phyloP scores from a whole-genome alignment of 78 protist species.

The Andalucia godoyi region DNA sequence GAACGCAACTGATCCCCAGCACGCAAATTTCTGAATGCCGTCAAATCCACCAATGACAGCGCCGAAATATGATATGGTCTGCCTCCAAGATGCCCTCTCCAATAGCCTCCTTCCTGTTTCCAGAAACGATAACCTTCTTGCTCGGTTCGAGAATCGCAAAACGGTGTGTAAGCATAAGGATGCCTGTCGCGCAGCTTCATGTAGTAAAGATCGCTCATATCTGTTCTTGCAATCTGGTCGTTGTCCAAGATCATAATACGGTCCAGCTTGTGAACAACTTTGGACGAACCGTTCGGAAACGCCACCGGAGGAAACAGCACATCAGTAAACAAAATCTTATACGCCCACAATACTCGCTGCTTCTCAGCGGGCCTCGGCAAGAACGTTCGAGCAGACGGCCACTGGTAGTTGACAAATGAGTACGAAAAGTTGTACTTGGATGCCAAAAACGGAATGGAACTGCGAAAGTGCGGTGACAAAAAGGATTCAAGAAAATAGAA shows the following conservation, averaged over 20 bases:
- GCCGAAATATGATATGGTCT: conserved; percentile 92
- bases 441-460: conserved; percentile 44
- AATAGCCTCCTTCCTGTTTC: conserved; percentile 68
- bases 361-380: conserved; percentile 81
- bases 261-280: conserved; percentile 29
- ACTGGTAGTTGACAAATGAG: conserved; percentile 86
- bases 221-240: conserved; percentile 88
- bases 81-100: conserved; percentile 76
- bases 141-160: conserved; percentile 51
- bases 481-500: conserved; percentile 88
- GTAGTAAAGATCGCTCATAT: conserved; percentile 80
- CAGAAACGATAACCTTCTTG: conserved; percentile 92
- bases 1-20: conserved; percentile 86
- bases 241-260: conserved; percentile 87
- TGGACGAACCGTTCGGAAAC: not conserved
- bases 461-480: conserved; percentile 75
- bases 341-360: conserved; percentile 94
- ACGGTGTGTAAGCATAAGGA: conserved; percentile 84
- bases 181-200: conserved; percentile 65
- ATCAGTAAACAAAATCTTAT: conserved; percentile 95
- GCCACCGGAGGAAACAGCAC: conserved; percentile 96
- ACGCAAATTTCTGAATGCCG: conserved; percentile 53
- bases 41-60: conserved; percentile 89
- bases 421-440: conserved; percentile 53
- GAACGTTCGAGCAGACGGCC: conserved; percentile 98